A percentile compares a stretch with the other conserved stretches of the same genome.
Conservation (phyloP, 129 eudicot species). For the Tagetes erecta region DNA sequence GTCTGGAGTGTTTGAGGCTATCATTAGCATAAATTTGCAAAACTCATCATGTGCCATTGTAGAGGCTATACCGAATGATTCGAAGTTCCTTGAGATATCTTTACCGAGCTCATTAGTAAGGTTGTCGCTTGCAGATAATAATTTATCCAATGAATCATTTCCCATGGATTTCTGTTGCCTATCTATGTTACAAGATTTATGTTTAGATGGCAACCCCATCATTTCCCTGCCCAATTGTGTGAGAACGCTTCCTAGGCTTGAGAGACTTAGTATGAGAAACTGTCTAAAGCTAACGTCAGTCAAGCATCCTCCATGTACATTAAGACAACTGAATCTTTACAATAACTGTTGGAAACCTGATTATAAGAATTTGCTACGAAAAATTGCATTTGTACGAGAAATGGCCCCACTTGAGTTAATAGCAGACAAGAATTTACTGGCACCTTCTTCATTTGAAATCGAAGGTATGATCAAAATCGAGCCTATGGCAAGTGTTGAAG, state of each 20-base stretch:
- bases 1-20: background rate
- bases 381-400: constrained; percentile 2
- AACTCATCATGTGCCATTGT: constrained; percentile 3
- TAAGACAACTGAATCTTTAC: background rate
- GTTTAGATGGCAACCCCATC: constrained; percentile 16
- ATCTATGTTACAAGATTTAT: background rate
- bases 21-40: background rate
- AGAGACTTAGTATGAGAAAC: background rate
- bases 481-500: constrained; percentile 7
- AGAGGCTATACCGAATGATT: background rate
- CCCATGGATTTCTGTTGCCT: constrained; percentile 18
- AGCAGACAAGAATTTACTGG: background rate
- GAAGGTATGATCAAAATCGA: constrained; percentile 22
- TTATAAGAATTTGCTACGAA: background rate
- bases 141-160: constrained; percentile 21
- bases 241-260: constrained; percentile 24
- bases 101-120: constrained; percentile 10
- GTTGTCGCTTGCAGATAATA: background rate
- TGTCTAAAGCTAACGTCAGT: background rate
- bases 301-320: constrained; percentile 2
- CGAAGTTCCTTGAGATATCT: background rate
- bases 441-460: constrained; percentile 12
- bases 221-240: constrained; percentile 21
- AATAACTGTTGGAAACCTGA: background rate
- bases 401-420: constrained; percentile 5